A percentile compares a stretch with the other conserved stretches of the same genome.
Conservation (phyloP, 2,329 filamentous ascomycete species). For the Chaetomium olivaceum region DNA sequence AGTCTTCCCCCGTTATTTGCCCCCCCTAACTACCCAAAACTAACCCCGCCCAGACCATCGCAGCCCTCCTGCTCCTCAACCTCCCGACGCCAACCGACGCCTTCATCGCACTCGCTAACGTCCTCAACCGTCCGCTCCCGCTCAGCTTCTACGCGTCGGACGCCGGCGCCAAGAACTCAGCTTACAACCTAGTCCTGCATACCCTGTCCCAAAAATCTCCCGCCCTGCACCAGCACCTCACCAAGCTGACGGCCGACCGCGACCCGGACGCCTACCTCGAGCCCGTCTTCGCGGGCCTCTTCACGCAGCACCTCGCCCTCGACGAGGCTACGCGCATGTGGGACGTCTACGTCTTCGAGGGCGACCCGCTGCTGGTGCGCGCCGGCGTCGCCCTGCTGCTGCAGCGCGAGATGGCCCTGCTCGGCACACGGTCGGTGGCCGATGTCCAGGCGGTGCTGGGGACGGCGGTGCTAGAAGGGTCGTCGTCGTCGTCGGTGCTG, state of each 20-base stretch:
- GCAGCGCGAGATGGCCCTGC: constrained; percentile 53
- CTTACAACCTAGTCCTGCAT: constrained; percentile 68
- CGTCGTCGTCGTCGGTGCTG: no score
- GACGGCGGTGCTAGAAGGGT: neutral
- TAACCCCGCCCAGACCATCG: constrained; percentile 58
- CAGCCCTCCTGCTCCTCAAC: constrained; percentile 72
- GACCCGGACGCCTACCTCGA: constrained; percentile 58
- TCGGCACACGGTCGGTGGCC: constrained; percentile 47
- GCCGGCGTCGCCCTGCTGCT: constrained; percentile 69
- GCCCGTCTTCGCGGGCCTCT: constrained; percentile 63
- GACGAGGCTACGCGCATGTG: constrained; percentile 73
- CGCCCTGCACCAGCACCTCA: constrained; percentile 64
- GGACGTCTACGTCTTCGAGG: constrained; percentile 83
- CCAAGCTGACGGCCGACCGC: constrained; percentile 46
- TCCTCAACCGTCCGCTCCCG: constrained; percentile 73
- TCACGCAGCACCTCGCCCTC: constrained; percentile 63
- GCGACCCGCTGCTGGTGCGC: constrained; percentile 69
- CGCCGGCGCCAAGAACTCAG: constrained; percentile 64
- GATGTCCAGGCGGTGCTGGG: constrained; percentile 48
- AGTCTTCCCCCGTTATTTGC: constrained; percentile 41
- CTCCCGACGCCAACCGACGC: constrained; percentile 62
- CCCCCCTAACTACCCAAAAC: constrained; percentile 24
- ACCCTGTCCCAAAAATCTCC: constrained; percentile 66
- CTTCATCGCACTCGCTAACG: constrained; percentile 73
- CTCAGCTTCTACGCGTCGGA: constrained; percentile 75